These are phyloP conservation scores for Ophiostoma angusticollis DNA, from an alignment of 2,329 filamentous ascomycete genomes.

Conservation along the genomic window DNA sequence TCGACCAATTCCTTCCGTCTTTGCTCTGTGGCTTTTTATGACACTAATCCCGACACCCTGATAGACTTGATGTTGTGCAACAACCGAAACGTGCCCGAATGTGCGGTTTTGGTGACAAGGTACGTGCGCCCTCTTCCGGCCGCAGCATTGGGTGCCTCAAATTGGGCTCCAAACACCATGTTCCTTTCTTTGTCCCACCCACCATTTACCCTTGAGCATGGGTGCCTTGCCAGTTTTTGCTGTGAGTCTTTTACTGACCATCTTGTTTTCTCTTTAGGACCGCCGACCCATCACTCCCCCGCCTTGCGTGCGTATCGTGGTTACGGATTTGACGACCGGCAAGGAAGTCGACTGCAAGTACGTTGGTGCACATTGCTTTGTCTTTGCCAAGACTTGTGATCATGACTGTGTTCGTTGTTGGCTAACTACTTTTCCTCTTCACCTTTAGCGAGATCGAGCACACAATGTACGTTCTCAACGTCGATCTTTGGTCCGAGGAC, in stretches of 20 bases:
- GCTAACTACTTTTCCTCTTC: constrained; percentile 7
- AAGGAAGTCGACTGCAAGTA: constrained; percentile 78
- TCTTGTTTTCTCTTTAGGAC: constrained; percentile 44
- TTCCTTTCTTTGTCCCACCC: too few species aligned
- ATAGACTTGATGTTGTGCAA: constrained; percentile 67
- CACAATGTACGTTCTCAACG: constrained; percentile 45
- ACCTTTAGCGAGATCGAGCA: constrained; percentile 46
- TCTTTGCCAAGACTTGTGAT: too few species aligned
- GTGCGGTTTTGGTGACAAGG: constrained; percentile 98
- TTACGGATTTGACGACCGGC: constrained; percentile 60
- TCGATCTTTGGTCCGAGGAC: constrained; percentile 56
- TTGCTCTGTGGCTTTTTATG: neutral
- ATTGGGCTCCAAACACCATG: too few species aligned
- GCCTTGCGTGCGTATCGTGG: constrained; percentile 74
- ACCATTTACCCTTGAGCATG: too few species aligned
- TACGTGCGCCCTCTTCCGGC: constrained; percentile 23
- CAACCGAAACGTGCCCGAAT: constrained; percentile 88
- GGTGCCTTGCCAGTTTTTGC: too few species aligned
- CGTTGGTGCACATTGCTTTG: too few species aligned
- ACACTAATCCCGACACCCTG: constrained; percentile 5
- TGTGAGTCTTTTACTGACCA: neutral
- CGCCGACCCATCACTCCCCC: constrained; percentile 91
- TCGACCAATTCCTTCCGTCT: neutral
- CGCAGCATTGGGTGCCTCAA: neutral
- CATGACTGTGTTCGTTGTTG: neutral